phyloP scores from a whole-genome alignment of 257 asterid genomes.

The Solanum medicagineum region DNA sequence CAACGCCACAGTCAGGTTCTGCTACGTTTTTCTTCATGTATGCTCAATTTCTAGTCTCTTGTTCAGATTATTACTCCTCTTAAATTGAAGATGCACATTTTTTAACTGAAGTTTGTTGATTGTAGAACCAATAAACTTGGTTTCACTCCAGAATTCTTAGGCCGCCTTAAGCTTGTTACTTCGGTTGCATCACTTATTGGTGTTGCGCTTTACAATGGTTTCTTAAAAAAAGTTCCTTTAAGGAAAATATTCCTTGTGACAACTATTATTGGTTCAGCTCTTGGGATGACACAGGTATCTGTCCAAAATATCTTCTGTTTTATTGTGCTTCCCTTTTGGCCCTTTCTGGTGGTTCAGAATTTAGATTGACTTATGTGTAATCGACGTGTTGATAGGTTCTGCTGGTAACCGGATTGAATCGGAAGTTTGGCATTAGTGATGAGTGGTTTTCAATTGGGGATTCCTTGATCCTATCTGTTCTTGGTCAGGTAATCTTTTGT shows the following conservation, averaged over 20 bases:
- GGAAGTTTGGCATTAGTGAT: conserved; percentile 64
- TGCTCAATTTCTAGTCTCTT: conserved; percentile 11
- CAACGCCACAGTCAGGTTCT: conserved; percentile 94
- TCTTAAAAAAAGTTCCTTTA: conserved; percentile 68
- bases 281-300: conserved; percentile 85
- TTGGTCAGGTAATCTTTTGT: conserved; percentile 56
- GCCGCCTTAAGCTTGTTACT: conserved; percentile 90
- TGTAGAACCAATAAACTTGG: conserved; percentile 80
- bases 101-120: conserved; percentile 1
- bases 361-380: background rate
- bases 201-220: conserved; percentile 82
- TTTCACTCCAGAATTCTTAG: conserved; percentile 91
- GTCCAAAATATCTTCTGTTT: background rate
- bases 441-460: conserved; percentile 98
- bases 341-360: background rate
- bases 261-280: conserved; percentile 58
- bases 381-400: conserved; percentile 31
- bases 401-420: conserved; percentile 80
- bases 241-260: conserved; percentile 71
- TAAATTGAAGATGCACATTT: background rate
- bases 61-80: background rate
- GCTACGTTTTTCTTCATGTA: conserved; percentile 97
- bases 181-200: conserved; percentile 87
- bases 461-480: conserved; percentile 85
- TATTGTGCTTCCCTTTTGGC: background rate